Evolutionary conservation across 257 asterid species (phyloP).

Genomic region (Prunella vulgaris): DNA sequence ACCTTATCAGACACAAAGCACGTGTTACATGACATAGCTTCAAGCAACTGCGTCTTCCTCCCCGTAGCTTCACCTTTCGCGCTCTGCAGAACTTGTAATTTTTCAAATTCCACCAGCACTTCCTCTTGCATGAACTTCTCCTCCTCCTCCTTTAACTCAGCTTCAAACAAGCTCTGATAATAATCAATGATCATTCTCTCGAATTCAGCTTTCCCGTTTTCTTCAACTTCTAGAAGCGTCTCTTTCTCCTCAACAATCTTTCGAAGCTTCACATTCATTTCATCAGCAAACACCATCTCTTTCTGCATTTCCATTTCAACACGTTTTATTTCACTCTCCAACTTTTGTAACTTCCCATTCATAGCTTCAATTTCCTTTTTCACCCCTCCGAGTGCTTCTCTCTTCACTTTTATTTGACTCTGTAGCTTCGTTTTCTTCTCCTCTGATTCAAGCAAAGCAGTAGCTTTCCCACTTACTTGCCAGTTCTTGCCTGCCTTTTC

Average conservation of each 20-base stretch:
- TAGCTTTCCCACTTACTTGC: slow-evolving; percentile 68
- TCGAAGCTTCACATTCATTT: slow-evolving; percentile 45
- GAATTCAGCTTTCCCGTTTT: slow-evolving; percentile 43
- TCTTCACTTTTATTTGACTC: slow-evolving; percentile 46
- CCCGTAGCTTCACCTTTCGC: slow-evolving; percentile 35
- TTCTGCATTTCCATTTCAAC: slow-evolving; percentile 45
- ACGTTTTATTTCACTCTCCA: slow-evolving; percentile 38
- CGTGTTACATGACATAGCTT: slow-evolving; percentile 37
- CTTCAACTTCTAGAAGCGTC: slow-evolving; percentile 47
- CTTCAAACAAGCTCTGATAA: slow-evolving; percentile 52
- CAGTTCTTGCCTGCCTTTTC: slow-evolving; percentile 44
- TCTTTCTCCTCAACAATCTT: slow-evolving; percentile 48
- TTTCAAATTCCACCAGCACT: slow-evolving; percentile 25
- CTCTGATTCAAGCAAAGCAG: slow-evolving; percentile 64
- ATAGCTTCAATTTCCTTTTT: slow-evolving; percentile 51
- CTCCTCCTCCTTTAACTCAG: slow-evolving; percentile 62
- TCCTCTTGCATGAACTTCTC: slow-evolving; percentile 52
- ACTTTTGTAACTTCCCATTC: slow-evolving; percentile 37
- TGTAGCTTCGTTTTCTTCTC: slow-evolving; percentile 74
- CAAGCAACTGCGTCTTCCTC: slow-evolving; percentile 43
- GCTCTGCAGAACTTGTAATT: slow-evolving; percentile 35
- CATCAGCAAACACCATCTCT: slow-evolving; percentile 30
- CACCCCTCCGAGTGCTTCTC: slow-evolving; percentile 40
- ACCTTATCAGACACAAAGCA: slow-evolving; percentile 53
- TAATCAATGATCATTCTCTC: slow-evolving; percentile 59